Evolutionary conservation across 2,329 filamentous ascomycete species (phyloP), one percentile per base, ranked within the genome.

Genomic region (Beauveria pseudobassiana): DNA sequence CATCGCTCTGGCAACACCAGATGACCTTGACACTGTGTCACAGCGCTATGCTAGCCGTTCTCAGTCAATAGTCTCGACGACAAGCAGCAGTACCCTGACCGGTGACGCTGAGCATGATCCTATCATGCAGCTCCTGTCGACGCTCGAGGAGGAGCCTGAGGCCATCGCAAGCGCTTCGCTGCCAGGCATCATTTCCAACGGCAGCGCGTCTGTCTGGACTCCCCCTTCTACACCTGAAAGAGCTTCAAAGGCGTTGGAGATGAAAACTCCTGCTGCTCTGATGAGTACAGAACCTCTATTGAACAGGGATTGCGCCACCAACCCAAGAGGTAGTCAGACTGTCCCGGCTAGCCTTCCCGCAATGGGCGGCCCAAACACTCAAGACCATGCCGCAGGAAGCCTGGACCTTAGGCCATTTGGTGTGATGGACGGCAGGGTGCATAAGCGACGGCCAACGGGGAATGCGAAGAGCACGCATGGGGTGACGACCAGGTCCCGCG

Each of bases 21-120:
- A 56, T 45, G 53, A 56, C 53, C 38, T 56, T 46, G 40, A 56
- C n/a, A 56, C 40, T 10, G 38, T 56, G 22, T 56, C 40, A 34
- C 24, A 56, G 24, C 53, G 53, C 40, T 56, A 45, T 56, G 40
- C 18, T 6, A 56, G 53, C n/a, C 22, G 38, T 14, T 38, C 40
- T 9, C 40, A 26, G 53, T 56, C 53, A 22, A 14, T 56, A 43
- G 38, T 45, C 9, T 56, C 40, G 18, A 43, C 24, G n/a, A 2
- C 16, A 28, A 56, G 53, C n/a, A 28, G 22, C 38, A 56, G 18
- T 40, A 42, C 38, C 9, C 26, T 46, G 5, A 43, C 20, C n/a
- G 28, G 22, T 42, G 22, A 18, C 14, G 42, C 12, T 26, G 38
- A 56, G 8, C 22, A 45, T 5, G 24, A 53, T 14, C 14, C 50